Evolutionary conservation across 345 rosid species (phyloP).

Genomic region (Citrus glauca): DNA sequence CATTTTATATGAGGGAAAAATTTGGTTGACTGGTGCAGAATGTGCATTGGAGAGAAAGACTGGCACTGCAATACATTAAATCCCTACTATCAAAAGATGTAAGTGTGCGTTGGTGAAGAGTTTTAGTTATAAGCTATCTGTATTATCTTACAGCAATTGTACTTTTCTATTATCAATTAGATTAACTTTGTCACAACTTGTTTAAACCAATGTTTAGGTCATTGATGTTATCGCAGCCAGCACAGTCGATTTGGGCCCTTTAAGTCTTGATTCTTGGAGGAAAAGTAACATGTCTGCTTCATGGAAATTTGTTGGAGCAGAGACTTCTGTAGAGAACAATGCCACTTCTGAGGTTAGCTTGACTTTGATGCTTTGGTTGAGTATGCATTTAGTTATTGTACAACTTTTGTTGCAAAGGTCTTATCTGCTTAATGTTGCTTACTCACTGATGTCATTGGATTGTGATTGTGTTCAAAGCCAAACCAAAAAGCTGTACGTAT

Average conservation of each 20-base stretch:
- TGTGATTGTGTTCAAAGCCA: slow-evolving; percentile 27
- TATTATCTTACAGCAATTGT: neutral
- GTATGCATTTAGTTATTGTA: neutral
- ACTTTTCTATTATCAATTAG: slow-evolving; percentile 1
- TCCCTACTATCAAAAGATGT: slow-evolving; percentile 80
- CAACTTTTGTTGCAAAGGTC: neutral
- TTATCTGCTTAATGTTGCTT: slow-evolving; percentile 24
- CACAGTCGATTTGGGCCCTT: slow-evolving; percentile 80
- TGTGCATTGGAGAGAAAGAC: slow-evolving; percentile 82
- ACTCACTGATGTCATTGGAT: slow-evolving; percentile 11
- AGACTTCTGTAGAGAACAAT: slow-evolving; percentile 26
- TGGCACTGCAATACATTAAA: slow-evolving; percentile 58
- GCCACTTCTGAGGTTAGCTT: slow-evolving; percentile 47
- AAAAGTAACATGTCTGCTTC: slow-evolving; percentile 75
- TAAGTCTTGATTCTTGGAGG: slow-evolving; percentile 78
- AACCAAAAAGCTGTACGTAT: slow-evolving; percentile 28
- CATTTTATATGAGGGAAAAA: slow-evolving; percentile 9
- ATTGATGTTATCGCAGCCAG: slow-evolving; percentile 59
- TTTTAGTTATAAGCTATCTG: slow-evolving; percentile 6
- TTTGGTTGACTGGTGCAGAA: slow-evolving; percentile 43
- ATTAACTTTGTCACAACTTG: slow-evolving; percentile 2
- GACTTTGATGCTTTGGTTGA: slow-evolving; percentile 10
- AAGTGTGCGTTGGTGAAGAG: slow-evolving; percentile 26
- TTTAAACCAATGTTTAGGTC: slow-evolving; percentile 40
- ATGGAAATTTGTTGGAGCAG: slow-evolving; percentile 50